These are phyloP conservation scores for Hapsidospora chrysogenum DNA, from an alignment of 495 filamentous ascomycete species.

Conservation along the genomic window DNA sequence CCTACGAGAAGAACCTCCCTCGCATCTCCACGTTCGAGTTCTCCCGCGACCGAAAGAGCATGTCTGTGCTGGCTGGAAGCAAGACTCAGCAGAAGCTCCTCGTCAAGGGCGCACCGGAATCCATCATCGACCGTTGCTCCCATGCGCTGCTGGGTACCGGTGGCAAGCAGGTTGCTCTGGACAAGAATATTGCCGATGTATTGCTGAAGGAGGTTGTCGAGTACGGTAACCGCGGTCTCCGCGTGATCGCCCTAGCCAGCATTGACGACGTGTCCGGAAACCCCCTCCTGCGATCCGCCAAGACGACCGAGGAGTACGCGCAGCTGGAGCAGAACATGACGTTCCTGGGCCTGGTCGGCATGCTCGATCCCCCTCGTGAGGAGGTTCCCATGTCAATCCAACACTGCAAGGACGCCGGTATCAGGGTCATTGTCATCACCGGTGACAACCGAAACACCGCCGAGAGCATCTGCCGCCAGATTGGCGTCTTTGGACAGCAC, in stretches of 20 bases:
- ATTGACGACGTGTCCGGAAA: slow-evolving; percentile 55
- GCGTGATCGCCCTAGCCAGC: slow-evolving; percentile 84
- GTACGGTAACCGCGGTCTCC: slow-evolving; percentile 81
- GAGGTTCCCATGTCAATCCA: slow-evolving; percentile 76
- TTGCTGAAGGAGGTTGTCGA: slow-evolving; percentile 66
- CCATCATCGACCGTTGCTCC: slow-evolving; percentile 80
- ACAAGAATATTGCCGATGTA: slow-evolving; percentile 45
- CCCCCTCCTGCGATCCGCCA: slow-evolving; percentile 53
- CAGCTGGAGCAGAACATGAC: slow-evolving; percentile 88
- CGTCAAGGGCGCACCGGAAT: slow-evolving; percentile 94
- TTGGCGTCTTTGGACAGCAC: slow-evolving; percentile 72
- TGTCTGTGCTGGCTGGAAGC: slow-evolving; percentile 81
- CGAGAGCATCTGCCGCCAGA: slow-evolving; percentile 92
- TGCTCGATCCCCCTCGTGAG: slow-evolving; percentile 95
- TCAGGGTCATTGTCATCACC: slow-evolving; percentile 94
- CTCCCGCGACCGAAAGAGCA: slow-evolving; percentile 95
- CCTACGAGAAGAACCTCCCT: slow-evolving; percentile 61
- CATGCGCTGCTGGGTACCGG: slow-evolving; percentile 55
- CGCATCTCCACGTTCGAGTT: slow-evolving; percentile 88
- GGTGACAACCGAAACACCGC: slow-evolving; percentile 96
- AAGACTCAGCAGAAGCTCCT: slow-evolving; percentile 59
- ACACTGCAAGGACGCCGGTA: slow-evolving; percentile 83
- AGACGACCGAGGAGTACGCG: slow-evolving; percentile 67
- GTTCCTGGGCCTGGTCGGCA: slow-evolving; percentile 80
- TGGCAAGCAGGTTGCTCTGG: slow-evolving; percentile 56